These are phyloP conservation scores for Cladophialophora psammophila DNA, from an alignment of 2,329 filamentous ascomycete genomes.

Conservation along the genomic window DNA sequence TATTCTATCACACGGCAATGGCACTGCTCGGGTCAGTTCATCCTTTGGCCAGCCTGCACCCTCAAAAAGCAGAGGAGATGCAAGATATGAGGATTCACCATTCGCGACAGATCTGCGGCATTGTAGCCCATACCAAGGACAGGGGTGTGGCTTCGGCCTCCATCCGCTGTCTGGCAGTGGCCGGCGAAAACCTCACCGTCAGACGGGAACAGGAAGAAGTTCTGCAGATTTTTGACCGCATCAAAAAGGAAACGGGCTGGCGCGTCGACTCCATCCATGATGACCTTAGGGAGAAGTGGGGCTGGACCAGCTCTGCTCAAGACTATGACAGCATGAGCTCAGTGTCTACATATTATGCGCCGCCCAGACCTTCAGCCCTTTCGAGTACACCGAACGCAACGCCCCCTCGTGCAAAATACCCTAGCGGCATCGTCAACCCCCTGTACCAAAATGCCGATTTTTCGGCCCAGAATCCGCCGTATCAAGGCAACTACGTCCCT, in stretches of 20 bases:
- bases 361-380: slow-evolving; percentile 30
- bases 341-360: slow-evolving; percentile 37
- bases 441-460: slow-evolving; percentile 77
- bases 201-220: slow-evolving; percentile 81
- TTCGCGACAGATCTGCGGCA: slow-evolving; percentile 85
- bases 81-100: slow-evolving; percentile 73
- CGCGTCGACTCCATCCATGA: slow-evolving; percentile 73
- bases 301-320: slow-evolving; percentile 63
- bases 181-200: slow-evolving; percentile 73
- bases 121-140: slow-evolving; percentile 84
- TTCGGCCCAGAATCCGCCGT: slow-evolving; percentile 78
- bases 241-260: slow-evolving; percentile 80
- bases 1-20: slow-evolving; percentile 90
- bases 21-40: slow-evolving; percentile 81
- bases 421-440: slow-evolving; percentile 69
- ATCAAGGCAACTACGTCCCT: slow-evolving; percentile 80
- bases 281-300: slow-evolving; percentile 79
- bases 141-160: slow-evolving; percentile 79
- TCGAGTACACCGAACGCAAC: slow-evolving; percentile 24
- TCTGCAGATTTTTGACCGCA: slow-evolving; percentile 75
- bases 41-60: slow-evolving; percentile 64
- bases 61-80: slow-evolving; percentile 70
- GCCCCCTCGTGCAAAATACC: slow-evolving; percentile 46
- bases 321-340: slow-evolving; percentile 49
- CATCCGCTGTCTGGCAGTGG: slow-evolving; percentile 78